A percentile compares a stretch with the other conserved stretches of the same genome.
Evolutionary conservation across 2,329 filamentous ascomycete genomes (phyloP).

Genomic region (Paradendryphiella salina): DNA sequence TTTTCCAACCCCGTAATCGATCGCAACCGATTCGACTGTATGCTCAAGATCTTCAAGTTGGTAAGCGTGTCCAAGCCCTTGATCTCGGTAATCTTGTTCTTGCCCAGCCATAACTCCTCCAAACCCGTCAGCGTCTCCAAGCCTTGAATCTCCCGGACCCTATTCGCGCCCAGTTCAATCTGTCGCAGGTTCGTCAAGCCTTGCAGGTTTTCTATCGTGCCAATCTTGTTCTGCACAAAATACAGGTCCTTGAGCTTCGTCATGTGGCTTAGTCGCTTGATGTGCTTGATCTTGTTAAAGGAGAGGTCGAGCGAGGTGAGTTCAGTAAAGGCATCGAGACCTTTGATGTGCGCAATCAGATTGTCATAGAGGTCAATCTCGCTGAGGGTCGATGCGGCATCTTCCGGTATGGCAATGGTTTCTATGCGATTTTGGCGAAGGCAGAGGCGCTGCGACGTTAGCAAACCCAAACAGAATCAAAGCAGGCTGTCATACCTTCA

Average conservation of each 20-base stretch:
- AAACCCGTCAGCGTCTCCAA: slow-evolving; percentile 75
- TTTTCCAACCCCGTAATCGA: slow-evolving; percentile 74
- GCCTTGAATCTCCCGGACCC: slow-evolving; percentile 85
- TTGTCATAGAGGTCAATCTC: slow-evolving; percentile 98
- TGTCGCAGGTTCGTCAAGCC: slow-evolving; percentile 74
- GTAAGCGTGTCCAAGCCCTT: slow-evolving; percentile 72
- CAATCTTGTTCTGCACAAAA: slow-evolving; percentile 94
- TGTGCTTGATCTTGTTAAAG: slow-evolving; percentile 99
- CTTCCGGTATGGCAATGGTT: slow-evolving; percentile 72
- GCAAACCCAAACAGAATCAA: background rate
- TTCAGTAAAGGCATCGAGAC: slow-evolving; percentile 74
- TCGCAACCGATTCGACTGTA: slow-evolving; percentile 91
- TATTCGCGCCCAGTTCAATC: slow-evolving; percentile 88
- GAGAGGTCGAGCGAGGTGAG: slow-evolving; percentile 84
- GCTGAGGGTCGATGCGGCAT: slow-evolving; percentile 66
- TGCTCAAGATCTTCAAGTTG: slow-evolving; percentile 84
- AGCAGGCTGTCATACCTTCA: slow-evolving; percentile 55
- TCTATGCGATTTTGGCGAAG: slow-evolving; percentile 91
- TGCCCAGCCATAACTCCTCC: slow-evolving; percentile 91
- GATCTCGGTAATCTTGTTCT: slow-evolving; percentile 92
- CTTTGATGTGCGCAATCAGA: slow-evolving; percentile 81
- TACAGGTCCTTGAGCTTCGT: slow-evolving; percentile 80
- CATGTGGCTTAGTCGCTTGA: slow-evolving; percentile 83
- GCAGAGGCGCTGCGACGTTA: slow-evolving; percentile 65
- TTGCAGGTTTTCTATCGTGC: slow-evolving; percentile 80